Evolutionary conservation across 768 basidiomycete genomes (phyloP), one percentile per base, ranked within the genome.

Genomic region (Boletus fagicola): DNA sequence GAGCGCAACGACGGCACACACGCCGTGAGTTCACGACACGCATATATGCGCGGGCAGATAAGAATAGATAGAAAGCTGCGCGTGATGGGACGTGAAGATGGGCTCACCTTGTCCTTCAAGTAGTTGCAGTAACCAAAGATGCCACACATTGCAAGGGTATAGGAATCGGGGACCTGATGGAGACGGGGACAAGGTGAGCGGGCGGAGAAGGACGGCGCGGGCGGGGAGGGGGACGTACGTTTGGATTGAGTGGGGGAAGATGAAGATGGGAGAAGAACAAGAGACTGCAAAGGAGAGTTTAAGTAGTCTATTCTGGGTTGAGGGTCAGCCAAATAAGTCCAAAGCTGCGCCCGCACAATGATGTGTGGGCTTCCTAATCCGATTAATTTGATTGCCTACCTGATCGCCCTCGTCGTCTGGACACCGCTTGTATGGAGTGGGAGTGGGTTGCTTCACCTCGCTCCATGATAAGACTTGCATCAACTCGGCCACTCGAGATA

Each of bases 61-160:
- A 53, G 51, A 24, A 35, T 24, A 22, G 22, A 16, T 26, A 10
- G 42, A 15, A n/a, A 12, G 22, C 44, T 20, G 51, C 39, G 59
- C 44, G 48, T 28, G 35, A 57, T 39, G 3, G 33, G 53, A 57
- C 12, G 13, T 18, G 28, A 43, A 52, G 8, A 4, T n/a, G 11
- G 22, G 28, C 87, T 54, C 52, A 92, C 92, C 85, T 94, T 95
- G 78, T 98, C 95, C 76, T 88, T 88, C 71, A 98, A 82, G 80
- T 77, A 98, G 74, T 85, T 95, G 81, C 92, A 94, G 77, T 97
- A 98, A 55, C 82, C 91, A 73, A 98, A 98, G 77, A 98, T 98
- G 76, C 95, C 95, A 76, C 92, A 94, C 92, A 92, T 93, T 53
- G 58, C 64, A 52, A 61, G 16, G n/a, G 42, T 54, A 48, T 64